Percentiles rank a stretch among this genome's conserved stretches.
Conservation (phyloP, 1,284 basidiomycete genomes). For the Rhodotorula glutinis region DNA sequence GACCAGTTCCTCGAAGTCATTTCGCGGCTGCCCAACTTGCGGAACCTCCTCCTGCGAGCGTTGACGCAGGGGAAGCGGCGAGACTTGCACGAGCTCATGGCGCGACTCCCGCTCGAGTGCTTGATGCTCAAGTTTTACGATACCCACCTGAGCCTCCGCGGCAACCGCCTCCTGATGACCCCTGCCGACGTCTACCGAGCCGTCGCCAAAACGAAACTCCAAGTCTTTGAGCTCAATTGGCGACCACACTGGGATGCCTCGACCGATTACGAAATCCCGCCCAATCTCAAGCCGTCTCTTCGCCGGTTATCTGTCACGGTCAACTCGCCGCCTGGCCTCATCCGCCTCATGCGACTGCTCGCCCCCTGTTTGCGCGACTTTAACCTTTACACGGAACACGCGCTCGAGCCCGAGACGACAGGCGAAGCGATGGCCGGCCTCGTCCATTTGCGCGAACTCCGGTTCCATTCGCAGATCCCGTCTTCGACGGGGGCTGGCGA, state of each 20-base stretch:
- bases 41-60: background rate
- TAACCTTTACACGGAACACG: constrained; percentile 13
- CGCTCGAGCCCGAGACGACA: background rate
- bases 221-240: constrained; percentile 4
- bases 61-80: background rate
- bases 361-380: background rate
- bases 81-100: background rate
- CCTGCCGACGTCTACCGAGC: constrained; percentile 6
- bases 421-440: background rate
- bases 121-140: constrained; percentile 14
- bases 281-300: background rate
- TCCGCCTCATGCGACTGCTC: background rate
- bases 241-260: background rate
- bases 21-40: background rate
- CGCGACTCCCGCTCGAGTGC: background rate
- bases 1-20: constrained; percentile 3
- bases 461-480: constrained; percentile 3
- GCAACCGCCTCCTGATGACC: background rate
- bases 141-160: background rate
- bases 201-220: background rate
- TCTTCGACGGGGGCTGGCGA: background rate
- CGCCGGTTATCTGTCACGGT: constrained; percentile 2
- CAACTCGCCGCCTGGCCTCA: background rate
- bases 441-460: background rate
- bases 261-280: background rate